phyloP scores from a whole-genome alignment of 1,284 basidiomycete genomes.

The Prillingera fragicola region DNA sequence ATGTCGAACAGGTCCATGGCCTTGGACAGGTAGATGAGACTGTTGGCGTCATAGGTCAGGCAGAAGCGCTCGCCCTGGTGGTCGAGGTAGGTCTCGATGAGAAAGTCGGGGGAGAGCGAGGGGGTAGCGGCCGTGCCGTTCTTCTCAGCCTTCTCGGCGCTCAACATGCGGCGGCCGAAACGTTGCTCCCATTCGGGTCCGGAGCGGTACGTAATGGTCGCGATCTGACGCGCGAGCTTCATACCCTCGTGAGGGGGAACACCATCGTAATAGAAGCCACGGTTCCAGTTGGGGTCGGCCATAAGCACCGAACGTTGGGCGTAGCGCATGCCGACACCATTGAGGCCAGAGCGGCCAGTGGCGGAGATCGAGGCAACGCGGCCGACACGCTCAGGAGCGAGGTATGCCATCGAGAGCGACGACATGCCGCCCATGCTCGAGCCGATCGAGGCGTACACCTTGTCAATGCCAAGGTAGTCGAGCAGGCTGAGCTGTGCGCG shows the following conservation, averaged over 20 bases:
- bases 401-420: conserved; percentile 87
- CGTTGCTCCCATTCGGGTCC: conserved; percentile 98
- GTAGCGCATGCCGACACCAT: conserved; percentile 90
- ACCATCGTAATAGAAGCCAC: conserved; percentile 94
- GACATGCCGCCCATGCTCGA: conserved; percentile 98
- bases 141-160: conserved; percentile 37
- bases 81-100: conserved; percentile 98
- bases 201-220: conserved; percentile 97
- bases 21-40: conserved; percentile 95
- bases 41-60: conserved; percentile 98
- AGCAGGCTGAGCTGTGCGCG: conserved; percentile 83
- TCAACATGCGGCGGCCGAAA: conserved; percentile 64
- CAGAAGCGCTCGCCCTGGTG: conserved; percentile 97
- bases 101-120: conserved; percentile 68
- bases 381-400: conserved; percentile 81
- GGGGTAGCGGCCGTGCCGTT: conserved; percentile 24
- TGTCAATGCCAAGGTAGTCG: conserved; percentile 76
- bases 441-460: conserved; percentile 86
- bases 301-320: conserved; percentile 87
- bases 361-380: conserved; percentile 91
- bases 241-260: conserved; percentile 94
- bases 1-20: conserved; percentile 99
- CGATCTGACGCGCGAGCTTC: conserved; percentile 98
- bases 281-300: conserved; percentile 99
- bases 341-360: conserved; percentile 82